Evolutionary conservation across 352 stramenopile genomes (phyloP).

Genomic region (Phytophthora pseudosyringae): DNA sequence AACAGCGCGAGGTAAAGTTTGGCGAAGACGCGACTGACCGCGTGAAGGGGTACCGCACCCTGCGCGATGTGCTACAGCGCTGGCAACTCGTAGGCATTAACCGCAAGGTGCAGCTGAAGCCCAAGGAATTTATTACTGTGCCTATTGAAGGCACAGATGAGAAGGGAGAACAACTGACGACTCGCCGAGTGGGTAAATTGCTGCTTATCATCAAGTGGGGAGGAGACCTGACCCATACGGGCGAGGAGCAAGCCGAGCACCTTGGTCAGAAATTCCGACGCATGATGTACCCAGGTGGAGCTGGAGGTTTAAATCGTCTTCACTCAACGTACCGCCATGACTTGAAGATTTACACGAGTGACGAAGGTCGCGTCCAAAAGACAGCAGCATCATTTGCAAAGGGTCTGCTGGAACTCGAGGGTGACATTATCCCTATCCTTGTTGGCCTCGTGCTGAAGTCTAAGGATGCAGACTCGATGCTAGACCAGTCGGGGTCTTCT

Average conservation of each 20-base stretch:
- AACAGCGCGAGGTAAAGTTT: slow-evolving; percentile 62
- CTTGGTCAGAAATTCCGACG: slow-evolving; percentile 92
- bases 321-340: slow-evolving; percentile 99
- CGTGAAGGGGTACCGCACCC: slow-evolving; percentile 83
- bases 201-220: slow-evolving; percentile 99
- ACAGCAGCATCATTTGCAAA: slow-evolving; percentile 99
- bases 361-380: slow-evolving; percentile 99
- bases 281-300: slow-evolving; percentile 92
- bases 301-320: slow-evolving; percentile 96
- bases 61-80: slow-evolving; percentile 96
- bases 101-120: slow-evolving; percentile 97
- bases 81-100: slow-evolving; percentile 98
- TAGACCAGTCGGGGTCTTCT: slow-evolving; percentile 98
- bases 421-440: slow-evolving; percentile 99
- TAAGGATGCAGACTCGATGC: slow-evolving; percentile 95
- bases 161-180: slow-evolving; percentile 37
- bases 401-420: slow-evolving; percentile 98
- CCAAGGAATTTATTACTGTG: slow-evolving; percentile 60
- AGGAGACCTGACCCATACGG: slow-evolving; percentile 97
- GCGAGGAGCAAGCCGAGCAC: slow-evolving; percentile 95
- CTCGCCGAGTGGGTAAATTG: slow-evolving; percentile 80
- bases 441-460: slow-evolving; percentile 93
- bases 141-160: slow-evolving; percentile 30
- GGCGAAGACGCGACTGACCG: slow-evolving; percentile 74
- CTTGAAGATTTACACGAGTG: slow-evolving; percentile 99